Evolutionary conservation across 805 yeast species (phyloP).

Genomic region (Ogataea paradorogensis): DNA sequence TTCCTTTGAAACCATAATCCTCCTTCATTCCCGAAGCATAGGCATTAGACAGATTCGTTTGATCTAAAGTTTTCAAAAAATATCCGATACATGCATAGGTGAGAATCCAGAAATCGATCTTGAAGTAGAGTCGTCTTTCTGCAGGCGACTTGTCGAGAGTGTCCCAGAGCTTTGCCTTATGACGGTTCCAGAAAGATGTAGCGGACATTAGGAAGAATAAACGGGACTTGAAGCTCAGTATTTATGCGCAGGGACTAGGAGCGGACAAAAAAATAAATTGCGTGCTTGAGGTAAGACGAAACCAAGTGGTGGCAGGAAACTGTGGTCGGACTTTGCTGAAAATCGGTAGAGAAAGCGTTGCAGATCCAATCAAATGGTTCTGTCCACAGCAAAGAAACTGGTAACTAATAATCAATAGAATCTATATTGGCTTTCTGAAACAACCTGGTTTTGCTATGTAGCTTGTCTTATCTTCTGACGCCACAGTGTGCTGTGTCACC

Average conservation of each 20-base stretch:
- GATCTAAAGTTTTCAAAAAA: slow-evolving; percentile 52
- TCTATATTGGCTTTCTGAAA: too few relatives aligned
- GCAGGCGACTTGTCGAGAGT: slow-evolving; percentile 37
- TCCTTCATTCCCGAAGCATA: slow-evolving; percentile 65
- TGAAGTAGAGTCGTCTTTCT: slow-evolving; percentile 39
- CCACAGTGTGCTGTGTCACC: not conserved
- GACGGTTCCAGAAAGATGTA: slow-evolving; percentile 13
- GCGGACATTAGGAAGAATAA: not conserved
- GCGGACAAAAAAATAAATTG: not conserved
- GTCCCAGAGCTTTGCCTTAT: slow-evolving; percentile 19
- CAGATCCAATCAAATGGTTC: too few relatives aligned
- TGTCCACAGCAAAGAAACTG: too few relatives aligned
- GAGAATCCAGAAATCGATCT: slow-evolving; percentile 24
- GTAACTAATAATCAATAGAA: too few relatives aligned
- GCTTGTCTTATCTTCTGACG: not conserved
- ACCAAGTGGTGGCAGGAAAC: not conserved
- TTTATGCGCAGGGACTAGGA: not conserved
- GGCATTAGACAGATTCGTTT: slow-evolving; percentile 52
- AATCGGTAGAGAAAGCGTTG: not conserved
- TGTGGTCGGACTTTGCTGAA: not conserved
- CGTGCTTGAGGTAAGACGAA: not conserved
- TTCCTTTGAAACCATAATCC: slow-evolving; percentile 25
- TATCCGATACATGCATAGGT: slow-evolving; percentile 9
- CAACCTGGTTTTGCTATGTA: not conserved
- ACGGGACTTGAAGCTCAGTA: not conserved